Evolutionary conservation across 2,329 filamentous ascomycete species (phyloP), one percentile per base, ranked within the genome.

Genomic region (Blastomyces parvus): DNA sequence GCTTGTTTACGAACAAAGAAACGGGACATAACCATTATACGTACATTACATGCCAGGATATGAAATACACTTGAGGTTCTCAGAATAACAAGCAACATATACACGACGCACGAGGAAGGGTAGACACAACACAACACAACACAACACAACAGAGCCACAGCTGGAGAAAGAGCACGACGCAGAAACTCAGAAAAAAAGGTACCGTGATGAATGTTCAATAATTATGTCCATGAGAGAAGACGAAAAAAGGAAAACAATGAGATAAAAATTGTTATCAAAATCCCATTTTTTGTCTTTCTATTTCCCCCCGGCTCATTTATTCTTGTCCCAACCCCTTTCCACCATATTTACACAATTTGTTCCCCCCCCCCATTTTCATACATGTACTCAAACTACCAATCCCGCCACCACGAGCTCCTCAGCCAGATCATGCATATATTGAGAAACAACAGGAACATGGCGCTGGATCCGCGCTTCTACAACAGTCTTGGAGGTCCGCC

Each of bases 381-480:
- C 74, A 78, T 78, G 76, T 78, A 76, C 74, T 69, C 72, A 66
- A 66, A 72, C 64, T 68, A 77, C 57, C 63, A 74, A 57, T 69
- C 69, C 62, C 74, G 76, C 66, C 74, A 76, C 67, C 74, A 74
- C 66, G 74, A 77, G 64, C 70, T 73, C 69, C 69, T 77, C 71
- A 67, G 71, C 70, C 67, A 73, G 70, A 72, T 73, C 71, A 69
- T 72, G 68, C 73, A 76, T 68, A 72, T 77, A 69, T 74, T 78
- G 70, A 73, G 67, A 64, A 68, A 72, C 53, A 67, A 69, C 66
- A 72, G 70, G 71, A 72, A 74, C 62, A 78, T 78, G 76, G 71
- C 75, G 64, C 69, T 77, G 63, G 76, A 78, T 65, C 69, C 73
- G 65, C 75, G 75, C 63, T 76, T 77, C 63, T 78, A 74, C 66